Percentiles rank a stretch among this genome's conserved stretches.
phyloP scores from a whole-genome alignment of 192 early-diverging fungal species.

The Podila epicladia region DNA sequence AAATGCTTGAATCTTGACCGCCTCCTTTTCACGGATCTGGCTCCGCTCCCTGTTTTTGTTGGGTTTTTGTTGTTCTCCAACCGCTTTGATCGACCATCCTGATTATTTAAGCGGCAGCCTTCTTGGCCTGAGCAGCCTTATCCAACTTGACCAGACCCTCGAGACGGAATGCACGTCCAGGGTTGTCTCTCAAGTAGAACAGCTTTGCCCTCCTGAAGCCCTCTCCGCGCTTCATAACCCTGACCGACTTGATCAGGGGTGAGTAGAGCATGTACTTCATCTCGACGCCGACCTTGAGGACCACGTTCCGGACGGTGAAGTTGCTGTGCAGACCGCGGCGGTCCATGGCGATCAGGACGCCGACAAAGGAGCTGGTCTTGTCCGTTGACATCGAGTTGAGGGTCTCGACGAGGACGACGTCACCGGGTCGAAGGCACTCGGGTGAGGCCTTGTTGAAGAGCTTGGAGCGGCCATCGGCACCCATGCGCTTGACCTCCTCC shows the following conservation, averaged over 20 bases:
- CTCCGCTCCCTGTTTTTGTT: too few relatives aligned
- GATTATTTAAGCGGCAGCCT: constrained; percentile 8
- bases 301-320: constrained; percentile 82
- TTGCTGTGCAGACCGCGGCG: constrained; percentile 78
- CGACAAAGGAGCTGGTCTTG: constrained; percentile 71
- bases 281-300: constrained; percentile 81
- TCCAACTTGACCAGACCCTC: constrained; percentile 43
- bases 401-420: constrained; percentile 76
- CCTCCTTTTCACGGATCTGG: too few relatives aligned
- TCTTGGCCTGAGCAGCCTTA: constrained; percentile 37
- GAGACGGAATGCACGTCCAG: constrained; percentile 75
- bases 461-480: constrained; percentile 65
- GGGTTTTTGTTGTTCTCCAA: too few relatives aligned
- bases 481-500: constrained; percentile 65
- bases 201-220: constrained; percentile 78
- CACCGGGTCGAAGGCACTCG: constrained; percentile 67
- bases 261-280: constrained; percentile 79
- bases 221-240: constrained; percentile 65
- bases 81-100: too few relatives aligned
- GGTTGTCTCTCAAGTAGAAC: constrained; percentile 81
- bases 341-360: constrained; percentile 78
- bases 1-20: too few relatives aligned
- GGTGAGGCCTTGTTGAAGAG: constrained; percentile 70
- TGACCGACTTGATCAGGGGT: constrained; percentile 78
- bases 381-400: constrained; percentile 60